Percentiles rank a stretch among this genome's conserved stretches.
Evolutionary conservation across 208 protist species (phyloP).

Genomic region (Cochliopodium minus): DNA sequence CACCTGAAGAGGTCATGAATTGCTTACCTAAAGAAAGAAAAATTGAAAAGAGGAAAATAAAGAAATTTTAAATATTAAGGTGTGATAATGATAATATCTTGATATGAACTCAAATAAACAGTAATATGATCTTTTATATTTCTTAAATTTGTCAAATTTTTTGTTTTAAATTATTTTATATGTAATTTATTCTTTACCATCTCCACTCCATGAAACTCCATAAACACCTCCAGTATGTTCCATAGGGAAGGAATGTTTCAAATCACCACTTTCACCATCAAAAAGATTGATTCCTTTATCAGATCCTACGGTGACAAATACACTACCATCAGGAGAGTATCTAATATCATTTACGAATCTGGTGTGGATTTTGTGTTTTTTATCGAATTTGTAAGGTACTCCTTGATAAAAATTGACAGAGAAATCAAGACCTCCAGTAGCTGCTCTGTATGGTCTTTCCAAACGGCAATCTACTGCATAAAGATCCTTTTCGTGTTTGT

Average conservation of each 20-base stretch:
- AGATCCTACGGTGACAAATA: conserved; percentile 27
- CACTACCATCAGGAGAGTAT: conserved; percentile 32
- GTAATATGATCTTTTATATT: too few relatives aligned
- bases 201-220: not conserved
- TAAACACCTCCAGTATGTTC: conserved; percentile 35
- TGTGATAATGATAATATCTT: too few relatives aligned
- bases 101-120: too few relatives aligned
- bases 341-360: conserved; percentile 45
- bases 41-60: too few relatives aligned
- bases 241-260: conserved; percentile 15
- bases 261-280: conserved; percentile 30
- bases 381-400: conserved; percentile 37
- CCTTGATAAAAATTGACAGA: conserved; percentile 45
- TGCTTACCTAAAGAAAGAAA: conserved; percentile 7
- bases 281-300: conserved; percentile 14
- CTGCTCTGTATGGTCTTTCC: conserved; percentile 30
- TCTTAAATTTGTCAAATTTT: too few relatives aligned
- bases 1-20: conserved; percentile 19
- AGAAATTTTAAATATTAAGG: too few relatives aligned
- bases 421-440: conserved; percentile 28
- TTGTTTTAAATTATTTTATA: too few relatives aligned
- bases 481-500: conserved; percentile 34
- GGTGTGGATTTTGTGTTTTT: too few relatives aligned
- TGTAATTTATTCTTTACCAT: too few relatives aligned
- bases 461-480: conserved; percentile 14